Conservation (phyloP, 148 eudicot species). For the Nyssa sinensis region DNA sequence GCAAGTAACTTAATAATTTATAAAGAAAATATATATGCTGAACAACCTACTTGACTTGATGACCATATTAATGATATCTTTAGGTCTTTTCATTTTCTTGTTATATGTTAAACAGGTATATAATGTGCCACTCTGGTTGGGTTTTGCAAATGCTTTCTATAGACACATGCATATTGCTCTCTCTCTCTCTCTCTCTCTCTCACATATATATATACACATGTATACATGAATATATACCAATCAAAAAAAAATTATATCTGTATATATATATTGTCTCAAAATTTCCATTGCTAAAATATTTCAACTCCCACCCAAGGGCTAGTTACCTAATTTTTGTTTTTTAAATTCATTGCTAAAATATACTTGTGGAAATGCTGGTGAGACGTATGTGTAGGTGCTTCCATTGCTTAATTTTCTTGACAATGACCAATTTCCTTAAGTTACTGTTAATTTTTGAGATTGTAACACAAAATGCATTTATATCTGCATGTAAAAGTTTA, state of each 20-base stretch:
- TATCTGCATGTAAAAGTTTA: background rate
- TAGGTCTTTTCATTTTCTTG: background rate
- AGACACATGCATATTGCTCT: background rate
- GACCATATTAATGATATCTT: background rate
- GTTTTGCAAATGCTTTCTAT: background rate
- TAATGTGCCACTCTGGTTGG: background rate
- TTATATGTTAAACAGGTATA: background rate
- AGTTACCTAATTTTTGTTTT: no score
- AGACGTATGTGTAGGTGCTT: constrained; percentile 1
- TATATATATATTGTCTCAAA: no score
- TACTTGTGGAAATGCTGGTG: background rate
- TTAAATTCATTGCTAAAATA: no score
- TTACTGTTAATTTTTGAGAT: background rate
- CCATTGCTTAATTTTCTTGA: no score
- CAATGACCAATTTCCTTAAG: background rate
- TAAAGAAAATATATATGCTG: background rate
- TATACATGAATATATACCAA: no score
- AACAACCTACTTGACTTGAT: constrained; percentile 3
- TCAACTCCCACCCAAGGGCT: no score
- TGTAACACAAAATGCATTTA: background rate
- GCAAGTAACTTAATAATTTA: no score
- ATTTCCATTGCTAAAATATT: no score
- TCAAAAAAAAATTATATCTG: no score
- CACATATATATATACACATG: no score
- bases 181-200: no score